Conservation (phyloP, 1,139 yeast species). For the Pneumocystis canis region DNA sequence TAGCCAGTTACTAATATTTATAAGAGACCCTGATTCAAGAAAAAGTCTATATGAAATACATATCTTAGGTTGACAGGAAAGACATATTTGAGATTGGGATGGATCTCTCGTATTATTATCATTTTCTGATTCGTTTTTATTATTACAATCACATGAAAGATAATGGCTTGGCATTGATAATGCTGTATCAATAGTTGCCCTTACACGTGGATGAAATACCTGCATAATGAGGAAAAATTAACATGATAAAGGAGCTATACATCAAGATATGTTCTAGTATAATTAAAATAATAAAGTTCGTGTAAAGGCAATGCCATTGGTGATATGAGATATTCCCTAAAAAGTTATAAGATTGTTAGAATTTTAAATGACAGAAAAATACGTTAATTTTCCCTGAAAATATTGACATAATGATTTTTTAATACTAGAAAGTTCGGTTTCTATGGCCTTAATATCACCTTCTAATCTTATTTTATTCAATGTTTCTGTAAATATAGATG, state of each 20-base stretch:
- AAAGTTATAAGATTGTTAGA: background rate
- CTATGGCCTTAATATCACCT: background rate
- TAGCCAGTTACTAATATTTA: constrained; percentile 13
- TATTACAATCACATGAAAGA: background rate
- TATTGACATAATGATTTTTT: background rate
- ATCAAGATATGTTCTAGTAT: background rate
- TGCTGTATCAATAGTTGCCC: background rate
- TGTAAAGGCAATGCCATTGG: background rate
- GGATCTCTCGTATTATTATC: background rate
- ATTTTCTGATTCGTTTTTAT: background rate
- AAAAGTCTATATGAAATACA: constrained; percentile 9
- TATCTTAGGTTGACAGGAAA: constrained; percentile 7
- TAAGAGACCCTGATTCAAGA: constrained; percentile 12
- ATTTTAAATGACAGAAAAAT: background rate
- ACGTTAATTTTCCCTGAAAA: background rate
- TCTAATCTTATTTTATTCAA: background rate
- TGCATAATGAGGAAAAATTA: background rate
- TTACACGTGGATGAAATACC: background rate
- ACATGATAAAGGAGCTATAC: background rate
- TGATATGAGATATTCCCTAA: background rate
- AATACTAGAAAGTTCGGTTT: background rate
- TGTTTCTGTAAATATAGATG: background rate
- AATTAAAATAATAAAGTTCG: background rate
- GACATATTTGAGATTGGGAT: constrained; percentile 7
- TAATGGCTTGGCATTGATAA: background rate